Percentiles rank a stretch among this genome's conserved stretches.
phyloP scores from a whole-genome alignment of 2,329 filamentous ascomycete genomes.

The Sclerotinia trifoliorum region DNA sequence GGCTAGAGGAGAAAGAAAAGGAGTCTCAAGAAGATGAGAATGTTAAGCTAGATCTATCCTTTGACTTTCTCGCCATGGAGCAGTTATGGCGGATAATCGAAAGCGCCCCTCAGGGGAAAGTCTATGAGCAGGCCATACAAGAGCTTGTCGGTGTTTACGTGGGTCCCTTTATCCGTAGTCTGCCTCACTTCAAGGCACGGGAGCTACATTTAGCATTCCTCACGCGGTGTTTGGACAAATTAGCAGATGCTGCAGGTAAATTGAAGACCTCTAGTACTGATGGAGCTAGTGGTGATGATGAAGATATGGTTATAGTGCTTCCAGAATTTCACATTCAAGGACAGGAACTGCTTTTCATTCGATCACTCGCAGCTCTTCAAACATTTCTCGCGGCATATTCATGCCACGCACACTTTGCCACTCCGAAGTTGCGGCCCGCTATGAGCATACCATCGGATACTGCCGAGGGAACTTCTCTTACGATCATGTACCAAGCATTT shows the following conservation, averaged over 20 bases:
- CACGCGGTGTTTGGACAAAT: conserved; percentile 68
- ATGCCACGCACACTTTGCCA: conserved; percentile 57
- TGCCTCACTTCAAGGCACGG: conserved; percentile 51
- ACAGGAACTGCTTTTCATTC: conserved; percentile 63
- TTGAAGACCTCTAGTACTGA: conserved; percentile 52
- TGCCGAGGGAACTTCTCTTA: conserved; percentile 61
- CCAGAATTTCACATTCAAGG: conserved; percentile 50
- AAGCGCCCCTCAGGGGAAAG: conserved; percentile 60
- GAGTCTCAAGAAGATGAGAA: conserved; percentile 38
- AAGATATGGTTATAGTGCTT: conserved; percentile 52
- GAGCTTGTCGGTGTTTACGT: conserved; percentile 73
- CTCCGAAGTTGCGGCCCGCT: conserved; percentile 55
- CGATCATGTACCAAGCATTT: conserved; percentile 73
- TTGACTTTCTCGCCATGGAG: conserved; percentile 58
- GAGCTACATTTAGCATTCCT: conserved; percentile 69
- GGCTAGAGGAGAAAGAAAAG: conserved; percentile 49
- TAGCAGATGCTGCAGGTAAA: conserved; percentile 60
- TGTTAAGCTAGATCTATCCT: conserved; percentile 52
- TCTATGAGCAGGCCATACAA: conserved; percentile 67
- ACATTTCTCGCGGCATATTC: conserved; percentile 67
- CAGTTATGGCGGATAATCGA: conserved; percentile 83
- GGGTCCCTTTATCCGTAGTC: conserved; percentile 50
- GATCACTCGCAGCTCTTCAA: conserved; percentile 66
- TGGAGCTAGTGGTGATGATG: conserved; percentile 48
- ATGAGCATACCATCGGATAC: conserved; percentile 52